phyloP scores from a whole-genome alignment of 768 basidiomycete genomes.

The Infundibulicybe gibba region DNA sequence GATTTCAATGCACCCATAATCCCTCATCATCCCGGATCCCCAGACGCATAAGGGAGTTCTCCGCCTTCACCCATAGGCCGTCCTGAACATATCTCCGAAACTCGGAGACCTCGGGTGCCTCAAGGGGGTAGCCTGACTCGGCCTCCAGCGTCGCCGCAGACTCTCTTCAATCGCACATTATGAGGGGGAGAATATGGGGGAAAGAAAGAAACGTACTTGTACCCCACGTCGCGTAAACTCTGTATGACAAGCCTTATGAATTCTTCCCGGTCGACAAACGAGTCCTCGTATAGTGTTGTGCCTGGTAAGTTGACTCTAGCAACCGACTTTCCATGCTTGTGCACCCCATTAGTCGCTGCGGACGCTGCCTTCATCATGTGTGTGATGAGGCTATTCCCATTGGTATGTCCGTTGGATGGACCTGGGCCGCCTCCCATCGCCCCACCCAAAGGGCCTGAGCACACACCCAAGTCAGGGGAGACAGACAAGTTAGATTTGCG shows the following conservation, averaged over 20 bases:
- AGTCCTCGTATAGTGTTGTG: constrained; percentile 73
- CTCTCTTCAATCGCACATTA: constrained; percentile 48
- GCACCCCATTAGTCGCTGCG: constrained; percentile 43
- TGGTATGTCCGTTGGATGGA: constrained; percentile 36
- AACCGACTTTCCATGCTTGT: constrained; percentile 50
- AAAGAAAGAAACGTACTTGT: constrained; percentile 42
- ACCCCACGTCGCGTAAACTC: constrained; percentile 85
- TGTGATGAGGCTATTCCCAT: constrained; percentile 36
- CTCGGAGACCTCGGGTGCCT: constrained; percentile 69
- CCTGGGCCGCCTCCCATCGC: constrained; percentile 24
- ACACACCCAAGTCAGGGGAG: constrained; percentile 37
- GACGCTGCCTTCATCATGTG: constrained; percentile 32
- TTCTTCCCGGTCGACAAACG: constrained; percentile 81
- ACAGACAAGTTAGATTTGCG: constrained; percentile 39
- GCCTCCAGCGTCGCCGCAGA: constrained; percentile 86
- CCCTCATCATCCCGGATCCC: constrained; percentile 68
- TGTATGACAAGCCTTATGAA: constrained; percentile 88
- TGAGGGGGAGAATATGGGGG: constrained; percentile 5
- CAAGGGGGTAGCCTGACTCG: constrained; percentile 89
- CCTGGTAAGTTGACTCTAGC: constrained; percentile 68
- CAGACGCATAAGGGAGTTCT: constrained; percentile 61
- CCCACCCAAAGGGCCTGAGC: constrained; percentile 50
- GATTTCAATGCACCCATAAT: constrained; percentile 53
- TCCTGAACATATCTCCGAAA: constrained; percentile 80
- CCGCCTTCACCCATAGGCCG: constrained; percentile 79